phyloP scores from a whole-genome alignment of 202 grass and related monocot genomes.

The Panicum virgatum region DNA sequence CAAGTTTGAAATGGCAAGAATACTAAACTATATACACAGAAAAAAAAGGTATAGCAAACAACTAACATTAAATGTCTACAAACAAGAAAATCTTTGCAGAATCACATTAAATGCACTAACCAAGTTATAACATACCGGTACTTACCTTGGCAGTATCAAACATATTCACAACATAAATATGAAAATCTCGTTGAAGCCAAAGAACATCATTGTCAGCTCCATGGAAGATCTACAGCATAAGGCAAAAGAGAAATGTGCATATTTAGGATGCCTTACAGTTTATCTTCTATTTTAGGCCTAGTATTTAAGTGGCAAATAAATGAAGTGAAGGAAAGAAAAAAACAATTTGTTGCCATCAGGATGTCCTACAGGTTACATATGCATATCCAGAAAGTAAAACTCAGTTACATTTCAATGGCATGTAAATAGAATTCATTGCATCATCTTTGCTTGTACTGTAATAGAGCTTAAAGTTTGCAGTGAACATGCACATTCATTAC shows the following conservation, averaged over 20 bases:
- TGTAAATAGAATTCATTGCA: not conserved
- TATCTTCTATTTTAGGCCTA: conserved; percentile 19
- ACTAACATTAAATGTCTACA: not conserved
- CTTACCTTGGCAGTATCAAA: conserved; percentile 96
- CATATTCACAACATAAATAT: conserved; percentile 98
- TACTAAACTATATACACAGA: not conserved
- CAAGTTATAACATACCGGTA: not conserved
- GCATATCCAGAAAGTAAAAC: conserved; percentile 9
- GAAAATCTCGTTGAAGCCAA: conserved; percentile 98
- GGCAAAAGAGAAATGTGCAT: conserved; percentile 7
- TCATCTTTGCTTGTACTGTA: conserved; percentile 16
- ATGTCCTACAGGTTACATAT: no score
- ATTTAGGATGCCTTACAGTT: not conserved
- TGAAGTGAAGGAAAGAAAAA: no score
- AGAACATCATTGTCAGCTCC: conserved; percentile 95
- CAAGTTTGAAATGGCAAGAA: conserved; percentile 8
- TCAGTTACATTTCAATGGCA: not conserved
- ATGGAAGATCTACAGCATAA: conserved; percentile 77
- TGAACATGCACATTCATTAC: not conserved
- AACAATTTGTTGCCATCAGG: no score
- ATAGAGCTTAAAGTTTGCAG: conserved; percentile 23
- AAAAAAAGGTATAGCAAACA: not conserved
- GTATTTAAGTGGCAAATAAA: conserved; percentile 5
- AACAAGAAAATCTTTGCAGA: conserved; percentile 2
- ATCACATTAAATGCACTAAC: not conserved